Evolutionary conservation across 106 monocot species (phyloP), one percentile per base, ranked within the genome.

Genomic region (Dendrobium officinale): DNA sequence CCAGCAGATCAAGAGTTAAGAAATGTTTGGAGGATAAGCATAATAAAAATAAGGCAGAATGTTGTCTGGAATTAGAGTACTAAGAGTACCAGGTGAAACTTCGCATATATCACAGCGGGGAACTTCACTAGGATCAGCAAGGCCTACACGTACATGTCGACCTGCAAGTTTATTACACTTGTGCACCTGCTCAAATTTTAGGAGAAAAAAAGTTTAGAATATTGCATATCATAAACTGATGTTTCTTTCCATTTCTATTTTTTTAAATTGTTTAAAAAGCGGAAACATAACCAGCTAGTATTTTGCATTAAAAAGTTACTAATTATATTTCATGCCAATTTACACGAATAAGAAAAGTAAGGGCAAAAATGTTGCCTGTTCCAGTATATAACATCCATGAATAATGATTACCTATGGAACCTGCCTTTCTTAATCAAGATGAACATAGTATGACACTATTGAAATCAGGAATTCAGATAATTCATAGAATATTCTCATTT

Each of bases 101-200:
- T 98, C 94, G 44, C 97, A 94, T 85, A 98, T 95, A 79, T 98
- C 97, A 79, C 97, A 98, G 58, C 82, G 88, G 77, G 85, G 86
- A 80, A 95, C 88, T 84, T 90, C 86, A 81, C 85, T 92, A 9
- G 97, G 94, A 45, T 88, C 87, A 67, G 92, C 94, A 77, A 98
- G 89, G 13, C 92, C 94, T 80, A 98, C 94, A 83, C 97, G 82
- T 64, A 98, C 92, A 88, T 98, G 97, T 55, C 97, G 85, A 80
- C 91, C 91, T 58, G 97, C 97, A 84, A 98, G 92, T 77, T 98
- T 98, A 82, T 98, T 98, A 85, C 97, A 98, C 89, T 80, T 91
- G 80, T 98, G 97, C 20, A 98, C 97, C 97, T 98, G 79, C 40
- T 56, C 78, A 37, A 66, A 22, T 24, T 66, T 66, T 8, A 66